Evolutionary conservation across 257 asterid species (phyloP), one percentile per base, ranked within the genome.

Genomic region (Leptodermis oblonga): DNA sequence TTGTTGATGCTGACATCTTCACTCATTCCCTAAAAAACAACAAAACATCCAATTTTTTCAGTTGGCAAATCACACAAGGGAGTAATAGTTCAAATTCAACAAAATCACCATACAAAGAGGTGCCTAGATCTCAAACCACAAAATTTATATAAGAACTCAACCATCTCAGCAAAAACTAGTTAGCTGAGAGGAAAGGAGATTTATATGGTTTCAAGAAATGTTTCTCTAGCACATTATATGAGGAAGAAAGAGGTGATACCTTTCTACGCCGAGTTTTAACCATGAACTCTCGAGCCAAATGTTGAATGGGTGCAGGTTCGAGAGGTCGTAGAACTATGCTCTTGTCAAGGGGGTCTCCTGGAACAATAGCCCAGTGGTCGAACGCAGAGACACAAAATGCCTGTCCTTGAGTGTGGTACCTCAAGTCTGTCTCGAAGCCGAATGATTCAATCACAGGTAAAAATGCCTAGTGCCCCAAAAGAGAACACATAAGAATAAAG

Each of bases 401-500:
- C 78, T 93, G 98, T 51, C 98, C 98, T 71, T 93, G 98, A 31
- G 98, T 90, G 68, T 93, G 98, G 76, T 93, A 93, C 77, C 98
- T 86, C 90, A 90, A 81, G 86, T 93, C 98, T 17, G 97, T 93
- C 81, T 93, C 98, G 67, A 93, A 93, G 65, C 97, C 98, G 61
- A 93, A 93, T 31, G 98, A 93, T 82, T 90, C 98, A 3, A 93
- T 93, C 73, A 93, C 97, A 0, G 97, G 99, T 80, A 93, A 74
- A 74, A 90, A 90, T 48, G 99, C 99, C 99, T 93, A 70, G 2
- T 71, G 70, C 25, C 28, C 66, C 71, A 69, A 37, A 60, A 42
- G 15, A 37, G 14, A 37, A 56, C 14, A 67, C 23, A 73, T n/a
- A 34, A 46, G 53, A 74, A 51, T 45, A 17, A 61, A 59, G 22